These are phyloP conservation scores for Fusarium sp. DNA, from an alignment of 2,329 filamentous ascomycete species.

Conservation along the genomic window DNA sequence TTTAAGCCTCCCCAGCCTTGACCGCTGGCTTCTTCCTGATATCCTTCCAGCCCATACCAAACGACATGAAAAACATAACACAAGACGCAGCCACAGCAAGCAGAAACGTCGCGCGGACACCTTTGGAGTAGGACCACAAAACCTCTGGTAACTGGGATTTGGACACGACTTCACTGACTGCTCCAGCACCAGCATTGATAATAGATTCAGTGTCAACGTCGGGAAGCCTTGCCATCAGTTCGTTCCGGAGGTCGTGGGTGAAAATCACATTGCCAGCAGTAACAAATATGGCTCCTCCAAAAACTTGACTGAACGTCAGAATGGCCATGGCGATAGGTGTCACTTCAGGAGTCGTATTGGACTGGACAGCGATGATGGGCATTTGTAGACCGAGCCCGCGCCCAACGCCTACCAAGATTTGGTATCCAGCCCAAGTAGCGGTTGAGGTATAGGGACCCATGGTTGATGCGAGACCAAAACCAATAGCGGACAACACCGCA, in stretches of 20 bases:
- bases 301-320: constrained; percentile 45
- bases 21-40: constrained; percentile 54
- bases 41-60: constrained; percentile 62
- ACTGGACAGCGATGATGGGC: constrained; percentile 50
- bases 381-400: constrained; percentile 63
- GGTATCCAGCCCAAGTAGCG: constrained; percentile 60
- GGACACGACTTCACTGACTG: constrained; percentile 53
- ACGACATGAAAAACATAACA: constrained; percentile 52
- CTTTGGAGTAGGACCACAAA: constrained; percentile 57
- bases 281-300: constrained; percentile 62
- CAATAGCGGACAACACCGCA: constrained; percentile 51
- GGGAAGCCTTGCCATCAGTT: constrained; percentile 51
- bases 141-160: constrained; percentile 52
- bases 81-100: constrained; percentile 51
- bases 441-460: constrained; percentile 53
- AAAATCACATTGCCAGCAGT: constrained; percentile 53
- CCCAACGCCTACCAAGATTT: constrained; percentile 57
- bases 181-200: constrained; percentile 59
- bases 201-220: constrained; percentile 50
- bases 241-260: constrained; percentile 50
- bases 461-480: constrained; percentile 59
- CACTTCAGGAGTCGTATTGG: constrained; percentile 43
- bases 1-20: constrained; percentile 35
- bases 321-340: constrained; percentile 49
- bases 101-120: constrained; percentile 50